Evolutionary conservation across 257 asterid genomes (phyloP).

Genomic region (Paulownia fortunei): DNA sequence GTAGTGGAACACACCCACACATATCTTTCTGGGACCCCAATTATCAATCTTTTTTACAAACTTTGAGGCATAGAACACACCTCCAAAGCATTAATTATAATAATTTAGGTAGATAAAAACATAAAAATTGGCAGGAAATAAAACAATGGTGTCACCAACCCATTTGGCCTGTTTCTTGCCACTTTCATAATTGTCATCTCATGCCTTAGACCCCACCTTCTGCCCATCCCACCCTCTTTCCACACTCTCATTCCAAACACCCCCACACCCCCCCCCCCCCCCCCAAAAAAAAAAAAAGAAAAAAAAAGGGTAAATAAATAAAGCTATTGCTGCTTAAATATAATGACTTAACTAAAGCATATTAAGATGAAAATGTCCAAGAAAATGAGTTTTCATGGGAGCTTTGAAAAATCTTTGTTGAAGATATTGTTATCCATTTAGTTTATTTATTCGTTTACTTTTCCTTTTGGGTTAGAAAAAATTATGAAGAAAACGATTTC

Average conservation of each 20-base stretch:
- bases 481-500: too few species aligned
- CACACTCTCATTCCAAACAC: background rate
- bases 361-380: background rate
- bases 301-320: background rate
- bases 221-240: constrained; percentile 18
- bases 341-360: constrained; percentile 22
- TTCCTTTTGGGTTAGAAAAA: background rate
- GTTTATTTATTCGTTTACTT: too few species aligned
- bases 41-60: constrained; percentile 41
- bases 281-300: background rate
- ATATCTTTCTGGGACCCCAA: constrained; percentile 62
- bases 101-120: constrained; percentile 22
- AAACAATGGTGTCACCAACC: constrained; percentile 46
- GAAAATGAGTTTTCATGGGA: too few species aligned
- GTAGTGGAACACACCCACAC: constrained; percentile 31
- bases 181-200: constrained; percentile 52
- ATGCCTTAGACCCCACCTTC: constrained; percentile 40
- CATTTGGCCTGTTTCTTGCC: constrained; percentile 47
- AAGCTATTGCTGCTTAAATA: background rate
- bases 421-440: too few species aligned
- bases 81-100: constrained; percentile 17
- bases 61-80: constrained; percentile 57
- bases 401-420: too few species aligned
- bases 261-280: constrained; percentile 26
- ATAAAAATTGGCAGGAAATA: background rate